Evolutionary conservation across 164 flowering plant genomes (phyloP).

Genomic region (Chimonanthus salicifolius): DNA sequence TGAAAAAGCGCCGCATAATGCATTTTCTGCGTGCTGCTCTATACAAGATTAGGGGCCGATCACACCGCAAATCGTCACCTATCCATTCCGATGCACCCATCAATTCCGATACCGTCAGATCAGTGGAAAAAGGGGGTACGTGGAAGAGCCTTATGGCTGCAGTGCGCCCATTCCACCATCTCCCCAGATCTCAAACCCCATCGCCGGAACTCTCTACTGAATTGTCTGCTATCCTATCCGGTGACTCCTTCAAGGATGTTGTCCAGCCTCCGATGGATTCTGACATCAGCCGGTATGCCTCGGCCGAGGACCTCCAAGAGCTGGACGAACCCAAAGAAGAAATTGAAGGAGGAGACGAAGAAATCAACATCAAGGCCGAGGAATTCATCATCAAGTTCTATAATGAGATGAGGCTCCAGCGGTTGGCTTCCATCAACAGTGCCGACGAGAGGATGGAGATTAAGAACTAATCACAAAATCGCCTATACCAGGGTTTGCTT

Average conservation of each 20-base stretch:
- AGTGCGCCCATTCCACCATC: conserved; percentile 47
- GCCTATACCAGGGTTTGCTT: too few species aligned
- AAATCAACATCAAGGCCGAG: conserved; percentile 67
- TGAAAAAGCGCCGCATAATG: neutral
- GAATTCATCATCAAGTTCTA: conserved; percentile 69
- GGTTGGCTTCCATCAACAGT: too few species aligned
- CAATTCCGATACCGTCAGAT: too few species aligned
- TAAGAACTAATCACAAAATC: too few species aligned
- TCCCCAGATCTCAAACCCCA: conserved; percentile 3
- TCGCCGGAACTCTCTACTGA: neutral
- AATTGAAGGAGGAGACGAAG: conserved; percentile 37
- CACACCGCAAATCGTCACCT: neutral
- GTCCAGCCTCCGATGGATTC: conserved; percentile 6
- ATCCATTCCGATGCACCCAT: too few species aligned
- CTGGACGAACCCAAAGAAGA: conserved; percentile 17
- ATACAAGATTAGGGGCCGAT: neutral
- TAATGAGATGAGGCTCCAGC: conserved; percentile 15
- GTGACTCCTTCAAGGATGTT: conserved; percentile 14
- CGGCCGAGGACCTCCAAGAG: conserved; percentile 42
- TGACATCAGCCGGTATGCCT: conserved; percentile 35
- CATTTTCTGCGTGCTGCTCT: neutral
- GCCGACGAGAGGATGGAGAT: too few species aligned
- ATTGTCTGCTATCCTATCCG: neutral
- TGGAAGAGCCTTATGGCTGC: conserved; percentile 46
- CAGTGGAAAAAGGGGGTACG: conserved; percentile 1